Base-by-base conservation (phyloP, 176 grass and related monocot genomes). In the Aegilops speltoides region DNA sequence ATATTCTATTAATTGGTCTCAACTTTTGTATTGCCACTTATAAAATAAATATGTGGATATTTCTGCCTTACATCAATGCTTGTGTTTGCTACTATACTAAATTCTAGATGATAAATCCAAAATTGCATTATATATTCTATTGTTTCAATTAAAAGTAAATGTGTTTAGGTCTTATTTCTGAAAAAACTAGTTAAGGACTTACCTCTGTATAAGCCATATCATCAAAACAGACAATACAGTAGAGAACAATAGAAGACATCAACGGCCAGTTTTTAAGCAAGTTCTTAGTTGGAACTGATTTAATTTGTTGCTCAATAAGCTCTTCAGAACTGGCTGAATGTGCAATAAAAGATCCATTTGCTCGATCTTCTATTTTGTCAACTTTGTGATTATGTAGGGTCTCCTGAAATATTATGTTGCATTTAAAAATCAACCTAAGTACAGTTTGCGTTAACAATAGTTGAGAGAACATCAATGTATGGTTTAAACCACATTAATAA, bases 191-290 rank as follows among this genome's bases (percentile, higher is more conserved):
- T 38, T 5, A 23, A 23, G 6, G 4, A 1, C 13, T 5, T 69
- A 94, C 92, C 92, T 97, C 91, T 37, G 86, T 79, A 41, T 97
- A 97, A 64, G 92, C 95, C 85, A 84, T 89, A 14, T 97, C 95
- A 80, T 94, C 86, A 85, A 94, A 87, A 33, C 61, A 89, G 62
- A 82, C 62, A 22, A 97, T 74, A 74, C 88, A 92, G 36, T 75
- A 97, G 15, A 89, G 20, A 37, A 97, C 23, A 48, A 94, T 90
- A 12, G 92, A 94, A 81, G 92, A 94, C 82, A 97, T 94, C 25
- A 94, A 57, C n/a, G 88, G 88, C 90, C 90, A 94, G n/a, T 92
- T 94, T 67, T 82, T 94, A 22, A 97, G 69, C 77, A 94, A 66
- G 72, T 37, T 89, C 22, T 86, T 64, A 14, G 80, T 83, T 4